Conservation (phyloP, 176 grass and related monocot genomes). For the Juncus inflexus region DNA sequence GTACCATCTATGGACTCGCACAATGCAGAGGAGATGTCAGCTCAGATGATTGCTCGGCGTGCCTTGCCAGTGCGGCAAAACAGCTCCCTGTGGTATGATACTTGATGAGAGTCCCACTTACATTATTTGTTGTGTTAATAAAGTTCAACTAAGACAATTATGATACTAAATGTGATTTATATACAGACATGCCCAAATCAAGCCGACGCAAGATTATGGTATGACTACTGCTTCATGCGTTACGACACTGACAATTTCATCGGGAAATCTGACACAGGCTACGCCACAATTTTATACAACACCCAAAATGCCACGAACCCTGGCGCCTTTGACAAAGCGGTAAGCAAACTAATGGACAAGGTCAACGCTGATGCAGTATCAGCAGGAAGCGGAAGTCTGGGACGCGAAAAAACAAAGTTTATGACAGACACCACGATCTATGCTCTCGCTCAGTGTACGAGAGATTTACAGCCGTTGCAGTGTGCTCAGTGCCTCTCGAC, state of each 20-base stretch:
- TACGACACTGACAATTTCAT: slow-evolving; percentile 41
- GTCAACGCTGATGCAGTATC: slow-evolving; percentile 20
- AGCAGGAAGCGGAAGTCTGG: background rate
- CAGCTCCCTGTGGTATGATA: slow-evolving; percentile 12
- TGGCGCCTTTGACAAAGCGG: slow-evolving; percentile 37
- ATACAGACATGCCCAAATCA: slow-evolving; percentile 34
- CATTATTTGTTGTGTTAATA: background rate
- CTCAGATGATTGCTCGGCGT: slow-evolving; percentile 37
- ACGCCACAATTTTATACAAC: slow-evolving; percentile 49
- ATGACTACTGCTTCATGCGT: slow-evolving; percentile 80
- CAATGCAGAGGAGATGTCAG: slow-evolving; percentile 74
- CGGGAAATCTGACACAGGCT: slow-evolving; percentile 54
- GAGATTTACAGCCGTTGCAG: slow-evolving; percentile 35
- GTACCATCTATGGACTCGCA: slow-evolving; percentile 50
- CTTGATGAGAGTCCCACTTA: background rate
- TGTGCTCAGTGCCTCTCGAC: slow-evolving; percentile 66
- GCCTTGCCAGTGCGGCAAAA: slow-evolving; percentile 23
- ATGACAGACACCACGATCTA: slow-evolving; percentile 32
- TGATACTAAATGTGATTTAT: background rate
- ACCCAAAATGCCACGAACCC: slow-evolving; percentile 52
- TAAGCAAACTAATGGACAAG: slow-evolving; percentile 29
- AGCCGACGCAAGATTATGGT: slow-evolving; percentile 48
- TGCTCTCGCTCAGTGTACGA: slow-evolving; percentile 65
- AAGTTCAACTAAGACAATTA: background rate
- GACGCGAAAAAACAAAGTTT: slow-evolving; percentile 24